Evolutionary conservation across 352 stramenopile species (phyloP).

Genomic region (Peronospora farinosa): DNA sequence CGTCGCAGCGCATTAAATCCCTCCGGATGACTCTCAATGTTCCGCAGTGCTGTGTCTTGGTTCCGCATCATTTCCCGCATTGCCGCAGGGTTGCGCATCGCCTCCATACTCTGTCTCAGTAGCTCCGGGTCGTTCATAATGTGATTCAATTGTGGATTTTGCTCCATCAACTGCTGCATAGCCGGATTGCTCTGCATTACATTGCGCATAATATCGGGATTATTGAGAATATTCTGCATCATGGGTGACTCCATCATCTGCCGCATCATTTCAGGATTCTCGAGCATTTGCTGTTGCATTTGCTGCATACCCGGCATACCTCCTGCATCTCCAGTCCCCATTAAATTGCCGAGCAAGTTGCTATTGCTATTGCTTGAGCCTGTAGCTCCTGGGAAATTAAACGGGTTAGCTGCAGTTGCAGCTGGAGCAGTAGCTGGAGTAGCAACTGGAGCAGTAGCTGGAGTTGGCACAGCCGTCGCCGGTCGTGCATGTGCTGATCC

Average conservation of each 20-base stretch:
- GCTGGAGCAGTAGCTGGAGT: slow-evolving; percentile 20
- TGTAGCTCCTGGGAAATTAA: slow-evolving; percentile 35
- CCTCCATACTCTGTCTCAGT: slow-evolving; percentile 93
- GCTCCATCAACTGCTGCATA: slow-evolving; percentile 92
- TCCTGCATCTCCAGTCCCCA: slow-evolving; percentile 27
- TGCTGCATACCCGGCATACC: slow-evolving; percentile 33
- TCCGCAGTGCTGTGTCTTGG: slow-evolving; percentile 94
- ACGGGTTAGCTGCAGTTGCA: slow-evolving; percentile 34
- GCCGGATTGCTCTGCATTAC: slow-evolving; percentile 96
- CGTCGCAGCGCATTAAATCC: slow-evolving; percentile 94
- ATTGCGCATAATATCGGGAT: slow-evolving; percentile 92
- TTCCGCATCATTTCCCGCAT: slow-evolving; percentile 96
- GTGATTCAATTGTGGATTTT: slow-evolving; percentile 94
- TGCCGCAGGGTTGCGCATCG: slow-evolving; percentile 93
- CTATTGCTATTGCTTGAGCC: slow-evolving; percentile 13
- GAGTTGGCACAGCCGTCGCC: slow-evolving; percentile 9
- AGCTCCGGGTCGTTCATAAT: slow-evolving; percentile 94
- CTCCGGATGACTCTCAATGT: slow-evolving; percentile 96
- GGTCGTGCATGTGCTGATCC: slow-evolving; percentile 38
- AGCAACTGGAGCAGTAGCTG: background rate
- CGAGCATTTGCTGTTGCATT: slow-evolving; percentile 86
- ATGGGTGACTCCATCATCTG: slow-evolving; percentile 88
- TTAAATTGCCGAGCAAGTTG: slow-evolving; percentile 60
- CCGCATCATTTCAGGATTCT: slow-evolving; percentile 84
- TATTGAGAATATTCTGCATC: slow-evolving; percentile 91